Conservation (phyloP, 192 early-diverging fungal species). For the Podila epigama region DNA sequence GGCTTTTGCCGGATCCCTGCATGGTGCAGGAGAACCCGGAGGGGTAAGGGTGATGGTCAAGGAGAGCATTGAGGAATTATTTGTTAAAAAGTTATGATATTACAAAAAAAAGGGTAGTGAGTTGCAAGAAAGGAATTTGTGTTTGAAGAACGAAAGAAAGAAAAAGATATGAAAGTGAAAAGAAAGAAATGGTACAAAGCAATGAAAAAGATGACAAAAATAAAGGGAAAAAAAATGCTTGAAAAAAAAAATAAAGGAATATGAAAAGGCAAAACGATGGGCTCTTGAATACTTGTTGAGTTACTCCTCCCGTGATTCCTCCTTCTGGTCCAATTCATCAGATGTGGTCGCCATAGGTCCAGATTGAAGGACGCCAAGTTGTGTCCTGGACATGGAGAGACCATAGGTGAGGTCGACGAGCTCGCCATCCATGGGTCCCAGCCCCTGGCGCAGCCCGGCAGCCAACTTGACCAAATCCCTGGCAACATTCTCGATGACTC, state of each 20-base stretch:
- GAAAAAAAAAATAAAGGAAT: constrained; percentile 1
- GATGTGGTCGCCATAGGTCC: background rate
- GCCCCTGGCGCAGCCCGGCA: constrained; percentile 22
- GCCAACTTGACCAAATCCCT: constrained; percentile 33
- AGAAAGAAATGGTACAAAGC: background rate
- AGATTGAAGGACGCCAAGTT: constrained; percentile 37
- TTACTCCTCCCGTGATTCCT: constrained; percentile 40
- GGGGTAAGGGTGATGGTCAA: no score
- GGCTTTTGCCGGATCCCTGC: no score
- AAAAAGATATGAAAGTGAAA: background rate
- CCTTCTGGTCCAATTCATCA: constrained; percentile 22
- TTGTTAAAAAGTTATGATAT: background rate
- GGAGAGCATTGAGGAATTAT: no score
- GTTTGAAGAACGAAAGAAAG: background rate
- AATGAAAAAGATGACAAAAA: constrained; percentile 1
- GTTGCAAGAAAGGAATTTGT: background rate
- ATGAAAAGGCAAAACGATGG: background rate
- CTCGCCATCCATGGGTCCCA: constrained; percentile 34
- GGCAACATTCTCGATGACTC: constrained; percentile 44
- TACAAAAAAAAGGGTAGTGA: background rate
- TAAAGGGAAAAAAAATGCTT: background rate
- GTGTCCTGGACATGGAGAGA: constrained; percentile 36
- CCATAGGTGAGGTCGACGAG: constrained; percentile 37
- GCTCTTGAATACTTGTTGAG: background rate
- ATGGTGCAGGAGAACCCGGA: no score